phyloP scores from a whole-genome alignment of 1,284 basidiomycete genomes.

The Pseudomicrostroma phylloplanum region DNA sequence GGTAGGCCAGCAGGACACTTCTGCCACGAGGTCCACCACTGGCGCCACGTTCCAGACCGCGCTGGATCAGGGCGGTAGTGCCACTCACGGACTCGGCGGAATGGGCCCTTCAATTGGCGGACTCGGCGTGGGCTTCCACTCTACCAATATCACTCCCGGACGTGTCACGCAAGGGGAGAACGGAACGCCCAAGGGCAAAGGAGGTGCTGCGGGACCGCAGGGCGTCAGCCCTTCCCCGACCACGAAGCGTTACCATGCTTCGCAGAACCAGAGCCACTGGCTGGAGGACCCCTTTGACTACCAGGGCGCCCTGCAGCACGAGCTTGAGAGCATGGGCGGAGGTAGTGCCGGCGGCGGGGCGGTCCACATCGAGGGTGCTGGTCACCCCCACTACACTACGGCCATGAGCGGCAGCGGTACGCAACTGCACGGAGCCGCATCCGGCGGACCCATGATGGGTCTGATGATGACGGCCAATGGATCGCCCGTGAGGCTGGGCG shows the following conservation, averaged over 20 bases:
- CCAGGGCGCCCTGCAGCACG: conserved; percentile 16
- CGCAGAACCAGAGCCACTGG: conserved; percentile 7
- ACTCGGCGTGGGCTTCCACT: background rate
- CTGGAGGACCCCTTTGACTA: conserved; percentile 22
- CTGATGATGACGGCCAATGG: background rate
- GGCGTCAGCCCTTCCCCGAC: conserved; percentile 11
- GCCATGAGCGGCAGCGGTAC: background rate
- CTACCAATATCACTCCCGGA: background rate
- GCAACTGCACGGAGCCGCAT: background rate
- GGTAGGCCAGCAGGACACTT: background rate
- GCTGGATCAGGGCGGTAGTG: no score
- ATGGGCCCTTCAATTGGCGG: conserved; percentile 4
- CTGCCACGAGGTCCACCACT: no score
- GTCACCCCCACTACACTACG: background rate
- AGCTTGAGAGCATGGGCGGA: conserved; percentile 14
- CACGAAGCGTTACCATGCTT: background rate
- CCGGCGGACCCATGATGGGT: background rate
- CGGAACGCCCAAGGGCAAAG: background rate
- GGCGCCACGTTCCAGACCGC: no score
- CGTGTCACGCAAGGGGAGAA: background rate
- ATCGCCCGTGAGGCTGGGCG: background rate
- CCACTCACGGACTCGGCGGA: background rate
- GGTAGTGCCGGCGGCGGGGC: background rate
- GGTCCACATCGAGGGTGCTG: background rate
- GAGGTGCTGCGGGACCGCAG: background rate